Evolutionary conservation across 1,139 yeast genomes (phyloP), one percentile per base, ranked within the genome.

Genomic region (Zygosaccharomyces sapae): DNA sequence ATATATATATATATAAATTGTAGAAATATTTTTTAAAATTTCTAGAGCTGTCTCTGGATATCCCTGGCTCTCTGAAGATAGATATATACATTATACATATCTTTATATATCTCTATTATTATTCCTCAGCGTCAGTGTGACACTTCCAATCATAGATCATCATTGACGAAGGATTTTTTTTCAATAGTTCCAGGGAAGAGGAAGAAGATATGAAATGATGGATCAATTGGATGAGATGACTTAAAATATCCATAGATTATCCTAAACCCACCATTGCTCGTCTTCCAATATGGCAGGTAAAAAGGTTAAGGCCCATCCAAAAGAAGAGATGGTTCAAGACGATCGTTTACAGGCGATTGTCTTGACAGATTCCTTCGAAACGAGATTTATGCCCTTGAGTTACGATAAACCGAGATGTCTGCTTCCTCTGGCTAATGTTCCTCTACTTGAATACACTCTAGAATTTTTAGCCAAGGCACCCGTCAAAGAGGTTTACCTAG

Each of bases 381-480:
- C 94, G 3, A 74, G 96, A 57, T 92, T 92, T 68, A 82, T 86
- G 86, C 98, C 99, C 5, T 72, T 94, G 56, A 86, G 97, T 0
- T 75, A 87, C 4, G 81, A 80, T 30, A 79, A 74, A 53, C 98
- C 99, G 34, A 75, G 97, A 64, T 92, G 98, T 69, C 73, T 92
- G 41, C 71, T 92, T 54, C 97, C 97, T 2, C 71, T 92, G 51
- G 97, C 96, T 35, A 90, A 89, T 62, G 88, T 87, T 8, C 98
- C 99, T 3, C 75, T 92, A 60, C 81, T 92, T 54, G 98, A 92
- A 65, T 92, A 94, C 64, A 94, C 99, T 1, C 72, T 92, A 46
- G 98, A 92, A 67, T 92, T 92, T 62, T 73, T 92, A 44, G 97
- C 97, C 12, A 85, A 83, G 56, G 88, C 96, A 1, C 89, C 89